Conservation (phyloP, 257 asterid species). For the Nicotiana noctiflora region DNA sequence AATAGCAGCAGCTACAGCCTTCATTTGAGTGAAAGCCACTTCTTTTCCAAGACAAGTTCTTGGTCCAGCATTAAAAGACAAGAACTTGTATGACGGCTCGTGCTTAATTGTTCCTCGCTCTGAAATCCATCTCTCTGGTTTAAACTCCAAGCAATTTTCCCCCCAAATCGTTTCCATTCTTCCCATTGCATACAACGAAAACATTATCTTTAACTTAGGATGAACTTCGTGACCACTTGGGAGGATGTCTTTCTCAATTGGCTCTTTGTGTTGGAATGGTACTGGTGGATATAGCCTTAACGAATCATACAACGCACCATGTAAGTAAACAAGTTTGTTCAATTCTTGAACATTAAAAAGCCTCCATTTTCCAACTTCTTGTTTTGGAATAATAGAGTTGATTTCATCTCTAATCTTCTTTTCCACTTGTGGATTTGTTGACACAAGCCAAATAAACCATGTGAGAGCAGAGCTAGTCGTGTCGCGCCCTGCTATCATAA, state of each 20-base stretch:
- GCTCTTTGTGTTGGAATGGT: conserved; percentile 57
- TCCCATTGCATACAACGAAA: conserved; percentile 54
- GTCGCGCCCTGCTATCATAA: conserved; percentile 57
- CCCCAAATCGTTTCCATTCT: conserved; percentile 57
- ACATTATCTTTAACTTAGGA: conserved; percentile 39
- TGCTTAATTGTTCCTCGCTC: conserved; percentile 30
- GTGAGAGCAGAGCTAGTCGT: conserved; percentile 59
- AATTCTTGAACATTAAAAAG: conserved; percentile 28
- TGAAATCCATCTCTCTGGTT: conserved; percentile 60
- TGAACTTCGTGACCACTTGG: conserved; percentile 54
- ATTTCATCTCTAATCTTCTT: conserved; percentile 35
- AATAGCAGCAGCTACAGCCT: conserved; percentile 42
- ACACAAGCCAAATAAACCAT: conserved; percentile 52
- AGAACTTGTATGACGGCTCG: conserved; percentile 53
- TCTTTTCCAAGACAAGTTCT: conserved; percentile 64
- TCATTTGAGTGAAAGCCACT: conserved; percentile 45
- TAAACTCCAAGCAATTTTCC: conserved; percentile 38
- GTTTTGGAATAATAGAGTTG: neutral
- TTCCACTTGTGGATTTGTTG: conserved; percentile 36
- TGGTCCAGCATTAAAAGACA: conserved; percentile 65
- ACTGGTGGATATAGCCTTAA: conserved; percentile 59
- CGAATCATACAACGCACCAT: conserved; percentile 48
- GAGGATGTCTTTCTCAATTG: conserved; percentile 27
- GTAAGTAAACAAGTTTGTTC: conserved; percentile 34
- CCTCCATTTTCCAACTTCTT: conserved; percentile 10